Conservation (phyloP, 2,329 filamentous ascomycete genomes). For the Exophiala viscosa region DNA sequence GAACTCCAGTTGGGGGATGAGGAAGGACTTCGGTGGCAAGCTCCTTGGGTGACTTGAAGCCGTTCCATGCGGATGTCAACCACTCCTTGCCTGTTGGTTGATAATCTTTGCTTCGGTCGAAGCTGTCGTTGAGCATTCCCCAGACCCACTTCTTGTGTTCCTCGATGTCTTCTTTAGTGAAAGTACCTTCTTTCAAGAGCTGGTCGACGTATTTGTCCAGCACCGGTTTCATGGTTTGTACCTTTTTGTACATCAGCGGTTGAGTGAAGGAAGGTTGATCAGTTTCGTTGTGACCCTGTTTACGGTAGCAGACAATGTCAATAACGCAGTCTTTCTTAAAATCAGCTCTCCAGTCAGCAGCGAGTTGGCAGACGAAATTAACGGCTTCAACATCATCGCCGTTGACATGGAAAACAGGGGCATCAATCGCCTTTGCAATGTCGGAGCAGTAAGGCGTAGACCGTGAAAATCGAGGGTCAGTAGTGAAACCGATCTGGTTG, state of each 20-base stretch:
- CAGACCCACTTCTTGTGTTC: constrained; percentile 99
- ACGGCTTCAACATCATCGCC: constrained; percentile 97
- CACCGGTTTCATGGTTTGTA: constrained; percentile 75
- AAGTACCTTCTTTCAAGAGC: constrained; percentile 85
- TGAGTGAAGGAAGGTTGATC: constrained; percentile 99
- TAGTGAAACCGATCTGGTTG: constrained; percentile 99
- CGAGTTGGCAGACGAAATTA: constrained; percentile 96
- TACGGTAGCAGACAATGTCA: constrained; percentile 97
- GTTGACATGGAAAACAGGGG: constrained; percentile 98
- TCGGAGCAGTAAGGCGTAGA: constrained; percentile 99
- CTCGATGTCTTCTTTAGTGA: constrained; percentile 95
- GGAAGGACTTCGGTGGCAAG: constrained; percentile 89
- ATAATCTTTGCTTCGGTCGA: constrained; percentile 95
- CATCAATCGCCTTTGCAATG: constrained; percentile 97
- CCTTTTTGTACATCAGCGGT: constrained; percentile 98
- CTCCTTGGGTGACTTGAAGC: constrained; percentile 98
- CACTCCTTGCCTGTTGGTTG: constrained; percentile 95
- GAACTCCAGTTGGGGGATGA: constrained; percentile 81
- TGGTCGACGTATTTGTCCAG: constrained; percentile 90
- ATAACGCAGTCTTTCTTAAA: constrained; percentile 99
- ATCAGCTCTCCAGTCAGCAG: constrained; percentile 95
- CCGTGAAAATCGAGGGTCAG: constrained; percentile 92
- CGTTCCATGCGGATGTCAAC: constrained; percentile 98
- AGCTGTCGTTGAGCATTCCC: constrained; percentile 98
- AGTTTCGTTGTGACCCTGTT: constrained; percentile 98